Conservation (phyloP, 208 protist species). For the Leishmania turanica region DNA sequence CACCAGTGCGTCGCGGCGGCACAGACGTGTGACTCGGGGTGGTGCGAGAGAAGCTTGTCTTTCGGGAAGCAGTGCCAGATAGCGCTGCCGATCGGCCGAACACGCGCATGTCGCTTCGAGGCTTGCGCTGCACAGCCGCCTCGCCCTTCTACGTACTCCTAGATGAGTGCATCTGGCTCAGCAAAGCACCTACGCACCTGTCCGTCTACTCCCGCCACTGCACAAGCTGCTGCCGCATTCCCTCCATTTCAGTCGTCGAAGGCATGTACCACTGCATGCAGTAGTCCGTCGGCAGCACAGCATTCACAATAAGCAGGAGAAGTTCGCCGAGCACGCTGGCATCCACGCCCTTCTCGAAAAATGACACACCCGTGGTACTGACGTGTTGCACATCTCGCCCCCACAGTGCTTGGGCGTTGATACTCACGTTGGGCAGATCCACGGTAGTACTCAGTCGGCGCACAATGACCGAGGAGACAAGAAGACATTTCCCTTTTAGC, state of each 20-base stretch:
- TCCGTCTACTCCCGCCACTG: conserved; percentile 39
- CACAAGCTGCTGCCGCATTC: conserved; percentile 30
- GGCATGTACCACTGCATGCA: conserved; percentile 33
- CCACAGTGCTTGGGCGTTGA: conserved; percentile 46
- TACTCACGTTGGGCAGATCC: conserved; percentile 43
- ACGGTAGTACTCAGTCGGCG: conserved; percentile 35
- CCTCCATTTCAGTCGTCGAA: conserved; percentile 30
- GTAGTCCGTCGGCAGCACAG: conserved; percentile 53
- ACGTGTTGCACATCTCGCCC: conserved; percentile 27
- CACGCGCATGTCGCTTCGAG: neutral
- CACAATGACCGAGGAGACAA: conserved; percentile 43
- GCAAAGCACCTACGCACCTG: conserved; percentile 30
- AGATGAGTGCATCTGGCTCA: conserved; percentile 4
- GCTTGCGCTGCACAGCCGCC: conserved; percentile 40
- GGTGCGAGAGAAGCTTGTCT: conserved; percentile 6
- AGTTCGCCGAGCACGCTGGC: conserved; percentile 22
- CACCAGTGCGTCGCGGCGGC: conserved; percentile 11
- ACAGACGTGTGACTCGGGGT: conserved; percentile 10
- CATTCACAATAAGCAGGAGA: conserved; percentile 53
- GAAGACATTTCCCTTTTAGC: conserved; percentile 50
- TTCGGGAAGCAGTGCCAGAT: neutral
- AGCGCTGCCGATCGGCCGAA: neutral
- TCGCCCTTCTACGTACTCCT: conserved; percentile 33
- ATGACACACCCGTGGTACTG: conserved; percentile 7
- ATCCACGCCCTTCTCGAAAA: conserved; percentile 18